Evolutionary conservation across 345 rosid genomes (phyloP), one percentile per base, ranked within the genome.

Genomic region (Arabidopsis suecica): DNA sequence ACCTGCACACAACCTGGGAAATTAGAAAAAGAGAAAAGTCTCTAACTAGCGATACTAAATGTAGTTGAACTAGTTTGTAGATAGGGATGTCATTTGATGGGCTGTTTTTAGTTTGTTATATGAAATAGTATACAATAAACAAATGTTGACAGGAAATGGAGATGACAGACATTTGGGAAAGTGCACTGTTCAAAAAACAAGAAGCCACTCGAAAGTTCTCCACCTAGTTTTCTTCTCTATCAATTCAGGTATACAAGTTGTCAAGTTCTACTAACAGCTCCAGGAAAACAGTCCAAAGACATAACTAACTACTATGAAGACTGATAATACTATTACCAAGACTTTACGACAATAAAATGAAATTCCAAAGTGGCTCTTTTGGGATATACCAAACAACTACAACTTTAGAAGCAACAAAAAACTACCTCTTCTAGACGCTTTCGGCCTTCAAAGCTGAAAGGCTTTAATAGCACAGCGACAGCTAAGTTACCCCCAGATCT

Each of bases 391-490:
- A 56, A 41, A 54, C 48, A 68, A 16, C 11, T 57, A 42, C 9
- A 53, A 32, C 54, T 23, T 47, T 9, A 49, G 22, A 49, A 51
- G 56, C 7, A 49, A 71, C 48, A 41, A 9, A 49, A 59, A 30
- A 12, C 56, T 77, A 94, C 98, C 98, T 94, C 97, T 74, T 82
- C 86, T 54, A 83, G 83, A 65, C 95, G 96, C 77, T 87, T 88
- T 73, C 84, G 83, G 57, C 98, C 98, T 86, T 94, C 97, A 80
- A 94, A 94, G 73, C 91, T 85, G 85, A 94, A 94, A 75, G 98
- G 98, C 78, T 79, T 91, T 79, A 91, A 72, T 66, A 88, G 61
- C 71, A 94, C 83, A 82, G 95, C 86, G 74, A 86, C 80, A 50
- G 83, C 83, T 72, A 89, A 86, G 51, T 85, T 83, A 82, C 90